phyloP scores from a whole-genome alignment of 116 monocot species.

The Dioscorea cayenensis region DNA sequence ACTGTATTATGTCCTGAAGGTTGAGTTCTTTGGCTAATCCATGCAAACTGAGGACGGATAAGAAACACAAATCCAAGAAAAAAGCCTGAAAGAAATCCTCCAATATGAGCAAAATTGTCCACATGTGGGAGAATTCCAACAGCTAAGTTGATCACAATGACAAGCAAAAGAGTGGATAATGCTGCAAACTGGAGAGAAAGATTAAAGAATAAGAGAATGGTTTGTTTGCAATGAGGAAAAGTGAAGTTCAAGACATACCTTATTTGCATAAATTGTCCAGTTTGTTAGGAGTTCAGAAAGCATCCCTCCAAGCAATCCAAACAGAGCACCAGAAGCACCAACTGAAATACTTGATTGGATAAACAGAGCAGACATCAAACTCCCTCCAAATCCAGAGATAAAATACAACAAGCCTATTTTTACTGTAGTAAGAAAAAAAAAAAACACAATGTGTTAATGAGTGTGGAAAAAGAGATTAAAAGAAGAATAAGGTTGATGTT shows the following conservation, averaged over 20 bases:
- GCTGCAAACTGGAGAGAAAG: slow-evolving; percentile 59
- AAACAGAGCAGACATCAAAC: slow-evolving; percentile 61
- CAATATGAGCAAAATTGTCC: slow-evolving; percentile 75
- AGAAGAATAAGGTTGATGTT: not conserved
- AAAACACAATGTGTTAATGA: too few relatives aligned
- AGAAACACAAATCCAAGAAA: slow-evolving; percentile 87
- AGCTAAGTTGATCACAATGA: slow-evolving; percentile 73
- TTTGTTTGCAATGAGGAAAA: not conserved
- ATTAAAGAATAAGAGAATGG: not conserved
- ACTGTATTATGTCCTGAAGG: slow-evolving; percentile 14
- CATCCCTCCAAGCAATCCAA: slow-evolving; percentile 80
- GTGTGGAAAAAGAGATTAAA: not conserved
- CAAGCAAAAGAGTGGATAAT: slow-evolving; percentile 56
- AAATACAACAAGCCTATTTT: slow-evolving; percentile 60
- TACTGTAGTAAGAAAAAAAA: slow-evolving; percentile 19
- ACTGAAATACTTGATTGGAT: slow-evolving; percentile 65
- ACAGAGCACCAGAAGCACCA: slow-evolving; percentile 87
- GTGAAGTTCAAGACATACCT: slow-evolving; percentile 25
- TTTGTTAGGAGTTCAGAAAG: slow-evolving; percentile 84
- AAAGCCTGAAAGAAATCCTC: slow-evolving; percentile 85
- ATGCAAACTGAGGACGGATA: slow-evolving; percentile 78
- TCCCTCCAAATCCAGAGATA: slow-evolving; percentile 73
- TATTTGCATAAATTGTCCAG: slow-evolving; percentile 83
- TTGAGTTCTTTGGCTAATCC: slow-evolving; percentile 27
- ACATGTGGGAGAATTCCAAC: slow-evolving; percentile 74